Percentiles rank a stretch among this genome's conserved stretches.
phyloP scores from a whole-genome alignment of 1,139 yeast species.

The Blastobotrys indianensis region DNA sequence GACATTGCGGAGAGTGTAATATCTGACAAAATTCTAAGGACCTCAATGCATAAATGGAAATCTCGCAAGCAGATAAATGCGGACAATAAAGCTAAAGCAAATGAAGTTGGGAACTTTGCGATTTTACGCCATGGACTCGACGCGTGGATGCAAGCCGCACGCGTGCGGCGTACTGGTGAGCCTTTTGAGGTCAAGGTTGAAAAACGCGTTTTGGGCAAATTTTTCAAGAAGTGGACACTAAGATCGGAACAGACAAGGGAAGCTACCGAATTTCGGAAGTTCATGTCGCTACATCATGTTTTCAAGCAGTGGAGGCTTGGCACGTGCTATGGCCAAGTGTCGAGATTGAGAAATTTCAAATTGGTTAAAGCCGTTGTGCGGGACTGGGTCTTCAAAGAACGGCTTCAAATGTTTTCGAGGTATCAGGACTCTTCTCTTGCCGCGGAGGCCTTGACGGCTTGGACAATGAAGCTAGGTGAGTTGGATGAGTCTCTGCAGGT shows the following conservation, averaged over 20 bases:
- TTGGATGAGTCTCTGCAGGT: neutral
- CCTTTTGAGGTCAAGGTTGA: neutral
- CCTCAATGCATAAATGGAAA: slow-evolving; percentile 3
- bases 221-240: slow-evolving; percentile 17
- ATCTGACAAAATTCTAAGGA: neutral
- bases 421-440: slow-evolving; percentile 13
- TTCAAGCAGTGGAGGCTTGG: slow-evolving; percentile 19
- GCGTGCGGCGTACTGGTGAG: neutral
- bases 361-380: slow-evolving; percentile 13
- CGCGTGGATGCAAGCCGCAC: slow-evolving; percentile 6
- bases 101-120: slow-evolving; percentile 3
- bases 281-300: slow-evolving; percentile 15
- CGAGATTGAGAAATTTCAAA: neutral
- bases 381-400: slow-evolving; percentile 19
- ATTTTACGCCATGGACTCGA: slow-evolving; percentile 5
- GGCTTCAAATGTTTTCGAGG: slow-evolving; percentile 14
- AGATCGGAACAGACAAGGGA: slow-evolving; percentile 16
- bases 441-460: slow-evolving; percentile 10
- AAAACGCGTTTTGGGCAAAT: neutral
- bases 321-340: slow-evolving; percentile 9
- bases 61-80: neutral
- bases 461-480: slow-evolving; percentile 11
- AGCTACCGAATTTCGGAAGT: slow-evolving; percentile 19
- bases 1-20: neutral
- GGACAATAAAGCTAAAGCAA: slow-evolving; percentile 7